Evolutionary conservation across 371 early-diverging fungal genomes (phyloP).

Genomic region (Actinomucor elegans): DNA sequence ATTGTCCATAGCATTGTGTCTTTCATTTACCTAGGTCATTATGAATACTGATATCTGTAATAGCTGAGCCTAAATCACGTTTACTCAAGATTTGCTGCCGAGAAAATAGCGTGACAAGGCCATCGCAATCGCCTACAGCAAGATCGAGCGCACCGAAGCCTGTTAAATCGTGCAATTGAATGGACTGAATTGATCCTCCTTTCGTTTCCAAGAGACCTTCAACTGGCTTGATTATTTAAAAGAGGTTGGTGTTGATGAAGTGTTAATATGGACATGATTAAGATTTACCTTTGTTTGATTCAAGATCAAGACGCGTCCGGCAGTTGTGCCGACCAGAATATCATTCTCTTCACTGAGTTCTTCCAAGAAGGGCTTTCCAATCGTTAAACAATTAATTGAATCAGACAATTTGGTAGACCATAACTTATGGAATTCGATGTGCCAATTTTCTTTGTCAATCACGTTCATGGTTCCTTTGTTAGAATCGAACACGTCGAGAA

Average conservation of each 20-base stretch:
- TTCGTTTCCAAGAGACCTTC: constrained; percentile 51
- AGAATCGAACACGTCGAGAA: too few relatives aligned
- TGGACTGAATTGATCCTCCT: constrained; percentile 44
- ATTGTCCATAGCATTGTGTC: background rate
- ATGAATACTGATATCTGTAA: constrained; percentile 38
- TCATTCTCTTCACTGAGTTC: constrained; percentile 50
- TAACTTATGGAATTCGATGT: constrained; percentile 26
- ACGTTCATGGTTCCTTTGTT: too few relatives aligned
- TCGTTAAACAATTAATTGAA: constrained; percentile 42
- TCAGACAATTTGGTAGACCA: constrained; percentile 41
- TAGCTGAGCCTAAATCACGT: constrained; percentile 34
- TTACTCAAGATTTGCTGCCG: constrained; percentile 50
- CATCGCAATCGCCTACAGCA: constrained; percentile 52
- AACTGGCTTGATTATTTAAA: constrained; percentile 22
- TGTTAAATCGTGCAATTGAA: constrained; percentile 44
- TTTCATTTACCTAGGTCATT: constrained; percentile 29
- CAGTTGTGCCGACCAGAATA: constrained; percentile 44
- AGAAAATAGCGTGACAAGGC: constrained; percentile 45
- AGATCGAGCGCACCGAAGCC: constrained; percentile 44
- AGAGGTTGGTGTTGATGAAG: too few relatives aligned
- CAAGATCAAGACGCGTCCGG: constrained; percentile 43
- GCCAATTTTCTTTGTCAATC: too few relatives aligned
- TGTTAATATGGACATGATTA: too few relatives aligned
- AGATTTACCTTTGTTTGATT: constrained; percentile 42
- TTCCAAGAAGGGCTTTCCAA: constrained; percentile 50